Percentiles rank a stretch among this genome's conserved stretches.
Evolutionary conservation across 208 protist genomes (phyloP).

Genomic region (Trypanosomatidae sp.): DNA sequence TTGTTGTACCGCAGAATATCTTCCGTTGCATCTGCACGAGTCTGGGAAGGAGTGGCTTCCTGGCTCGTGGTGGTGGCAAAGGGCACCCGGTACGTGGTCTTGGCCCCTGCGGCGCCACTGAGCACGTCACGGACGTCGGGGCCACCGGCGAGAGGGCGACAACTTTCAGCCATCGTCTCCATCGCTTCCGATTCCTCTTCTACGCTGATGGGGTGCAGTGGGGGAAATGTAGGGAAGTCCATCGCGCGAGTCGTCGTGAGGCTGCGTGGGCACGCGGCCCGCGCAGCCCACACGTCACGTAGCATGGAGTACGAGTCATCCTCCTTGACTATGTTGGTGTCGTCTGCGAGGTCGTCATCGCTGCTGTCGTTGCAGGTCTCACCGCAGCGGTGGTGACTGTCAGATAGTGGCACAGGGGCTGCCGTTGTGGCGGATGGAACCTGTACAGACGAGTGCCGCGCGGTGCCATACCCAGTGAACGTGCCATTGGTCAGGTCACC

Average conservation of each 20-base stretch:
- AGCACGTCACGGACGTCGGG: background rate
- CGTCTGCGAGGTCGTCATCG: background rate
- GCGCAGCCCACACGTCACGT: conserved; percentile 26
- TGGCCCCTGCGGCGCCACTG: background rate
- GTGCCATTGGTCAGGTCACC: too few species aligned
- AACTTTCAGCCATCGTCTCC: background rate
- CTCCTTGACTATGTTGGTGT: background rate
- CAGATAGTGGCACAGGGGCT: too few species aligned
- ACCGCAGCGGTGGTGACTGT: background rate
- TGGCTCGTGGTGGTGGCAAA: background rate
- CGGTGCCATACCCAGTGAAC: background rate
- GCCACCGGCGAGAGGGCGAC: background rate
- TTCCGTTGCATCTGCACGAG: background rate
- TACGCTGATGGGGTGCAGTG: conserved; percentile 25
- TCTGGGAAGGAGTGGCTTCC: background rate
- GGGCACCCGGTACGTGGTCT: too few species aligned
- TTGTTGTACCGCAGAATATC: conserved; percentile 47
- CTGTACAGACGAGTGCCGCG: background rate
- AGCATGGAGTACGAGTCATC: background rate
- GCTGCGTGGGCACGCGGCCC: conserved; percentile 19
- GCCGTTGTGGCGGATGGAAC: background rate
- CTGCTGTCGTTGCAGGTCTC: background rate
- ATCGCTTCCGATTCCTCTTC: conserved; percentile 3
- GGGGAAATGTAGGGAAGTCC: conserved; percentile 21
- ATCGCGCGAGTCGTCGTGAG: background rate